phyloP scores from a whole-genome alignment of 345 rosid genomes.

The Eucalyptus tenuipes region DNA sequence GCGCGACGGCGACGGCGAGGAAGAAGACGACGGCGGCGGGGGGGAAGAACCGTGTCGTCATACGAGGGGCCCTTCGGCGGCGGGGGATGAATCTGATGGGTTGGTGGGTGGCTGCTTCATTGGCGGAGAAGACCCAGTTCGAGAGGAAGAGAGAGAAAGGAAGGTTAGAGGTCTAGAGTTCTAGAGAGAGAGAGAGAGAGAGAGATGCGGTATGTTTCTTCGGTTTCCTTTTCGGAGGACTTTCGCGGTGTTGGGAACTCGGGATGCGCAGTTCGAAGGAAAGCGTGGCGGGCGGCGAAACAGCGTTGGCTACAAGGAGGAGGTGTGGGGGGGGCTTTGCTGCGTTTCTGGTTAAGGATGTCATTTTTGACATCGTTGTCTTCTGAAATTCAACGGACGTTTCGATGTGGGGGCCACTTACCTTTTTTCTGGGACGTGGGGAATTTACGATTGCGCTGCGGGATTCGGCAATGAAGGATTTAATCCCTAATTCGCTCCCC shows the following conservation, averaged over 20 bases:
- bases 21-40: not conserved
- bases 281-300: not conserved
- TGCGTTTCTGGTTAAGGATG: not conserved
- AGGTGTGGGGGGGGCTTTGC: too few species aligned
- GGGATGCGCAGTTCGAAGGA: not conserved
- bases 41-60: slow-evolving; percentile 22
- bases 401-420: not conserved
- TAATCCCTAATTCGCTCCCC: not conserved
- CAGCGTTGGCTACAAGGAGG: not conserved
- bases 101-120: slow-evolving; percentile 32
- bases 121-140: not conserved
- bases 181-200: not conserved
- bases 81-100: slow-evolving; percentile 4
- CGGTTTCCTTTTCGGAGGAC: not conserved
- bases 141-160: not conserved
- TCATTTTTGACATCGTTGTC: not conserved
- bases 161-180: too few species aligned
- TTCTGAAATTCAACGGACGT: not conserved
- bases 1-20: not conserved
- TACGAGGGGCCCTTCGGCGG: slow-evolving; percentile 5
- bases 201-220: not conserved
- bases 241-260: too few species aligned
- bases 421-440: not conserved
- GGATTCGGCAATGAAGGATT: not conserved
- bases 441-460: too few species aligned